Evolutionary conservation across 2,329 filamentous ascomycete species (phyloP).

Genomic region (Leptographium flavum): DNA sequence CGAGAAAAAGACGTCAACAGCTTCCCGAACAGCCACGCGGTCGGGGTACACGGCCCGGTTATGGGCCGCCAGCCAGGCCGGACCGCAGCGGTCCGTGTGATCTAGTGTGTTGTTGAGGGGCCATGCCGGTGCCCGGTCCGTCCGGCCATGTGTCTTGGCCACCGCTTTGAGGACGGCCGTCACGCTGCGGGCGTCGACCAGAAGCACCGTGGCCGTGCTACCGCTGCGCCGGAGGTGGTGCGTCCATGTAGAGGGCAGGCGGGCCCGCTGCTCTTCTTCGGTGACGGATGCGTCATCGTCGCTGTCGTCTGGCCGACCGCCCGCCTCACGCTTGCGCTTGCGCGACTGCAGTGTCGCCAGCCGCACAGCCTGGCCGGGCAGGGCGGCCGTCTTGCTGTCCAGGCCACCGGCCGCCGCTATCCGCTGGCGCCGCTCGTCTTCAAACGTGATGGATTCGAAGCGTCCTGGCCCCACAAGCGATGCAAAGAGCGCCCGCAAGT

Average conservation of each 20-base stretch:
- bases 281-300: constrained; percentile 20
- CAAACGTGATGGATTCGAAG: constrained; percentile 67
- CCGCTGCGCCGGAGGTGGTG: constrained; percentile 57
- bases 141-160: constrained; percentile 44
- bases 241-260: constrained; percentile 59
- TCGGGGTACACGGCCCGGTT: constrained; percentile 58
- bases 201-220: constrained; percentile 63
- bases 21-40: constrained; percentile 48
- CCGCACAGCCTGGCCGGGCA: constrained; percentile 28
- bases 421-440: constrained; percentile 35
- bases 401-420: constrained; percentile 12
- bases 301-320: neutral
- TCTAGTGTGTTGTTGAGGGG: neutral
- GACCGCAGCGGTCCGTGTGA: constrained; percentile 36
- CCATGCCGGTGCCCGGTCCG: constrained; percentile 15
- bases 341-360: constrained; percentile 26
- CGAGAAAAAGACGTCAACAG: constrained; percentile 75
- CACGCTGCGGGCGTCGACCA: constrained; percentile 71
- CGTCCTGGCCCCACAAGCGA: constrained; percentile 61
- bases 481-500: constrained; percentile 63
- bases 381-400: constrained; percentile 14
- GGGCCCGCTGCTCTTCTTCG: constrained; percentile 27
- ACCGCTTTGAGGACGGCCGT: constrained; percentile 65
- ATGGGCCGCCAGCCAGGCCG: constrained; percentile 47
- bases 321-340: constrained; percentile 32